Evolutionary conservation across 129 eudicot species (phyloP).

Genomic region (Escallonia rubra): DNA sequence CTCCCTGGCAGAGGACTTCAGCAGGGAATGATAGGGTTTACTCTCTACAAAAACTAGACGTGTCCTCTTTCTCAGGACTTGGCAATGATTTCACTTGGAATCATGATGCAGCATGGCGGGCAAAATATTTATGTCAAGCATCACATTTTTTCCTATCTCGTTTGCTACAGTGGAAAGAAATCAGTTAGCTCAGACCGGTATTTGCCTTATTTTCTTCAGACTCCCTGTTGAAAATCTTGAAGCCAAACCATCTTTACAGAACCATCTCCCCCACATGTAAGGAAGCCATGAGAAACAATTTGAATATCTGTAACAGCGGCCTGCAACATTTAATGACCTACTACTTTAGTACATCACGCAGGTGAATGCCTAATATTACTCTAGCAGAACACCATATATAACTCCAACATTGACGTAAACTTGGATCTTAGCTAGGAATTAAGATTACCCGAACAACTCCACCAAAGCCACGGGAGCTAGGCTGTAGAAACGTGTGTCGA

Average conservation of each 20-base stretch:
- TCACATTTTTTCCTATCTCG: no score
- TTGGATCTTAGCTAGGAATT: background rate
- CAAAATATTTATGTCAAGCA: no score
- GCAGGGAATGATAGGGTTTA: no score
- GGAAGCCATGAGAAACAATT: slow-evolving; percentile 74
- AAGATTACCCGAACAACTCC: slow-evolving; percentile 65
- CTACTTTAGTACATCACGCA: background rate
- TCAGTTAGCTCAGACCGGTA: background rate
- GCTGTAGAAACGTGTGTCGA: slow-evolving; percentile 74
- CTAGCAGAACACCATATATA: no score
- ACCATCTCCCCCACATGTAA: slow-evolving; percentile 93
- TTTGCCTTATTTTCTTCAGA: background rate
- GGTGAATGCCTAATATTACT: no score
- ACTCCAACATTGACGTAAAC: no score
- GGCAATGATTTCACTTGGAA: no score
- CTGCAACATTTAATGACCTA: slow-evolving; percentile 40
- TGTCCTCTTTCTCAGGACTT: no score
- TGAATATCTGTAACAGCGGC: slow-evolving; percentile 84
- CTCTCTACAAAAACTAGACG: no score
- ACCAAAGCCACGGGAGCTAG: slow-evolving; percentile 81
- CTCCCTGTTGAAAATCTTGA: slow-evolving; percentile 16
- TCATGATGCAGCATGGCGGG: no score
- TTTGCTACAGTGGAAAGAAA: background rate
- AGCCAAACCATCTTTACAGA: slow-evolving; percentile 60
- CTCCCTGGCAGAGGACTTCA: no score